Evolutionary conservation across 306 rosid genomes (phyloP).

Genomic region (Ziziphus jujuba): DNA sequence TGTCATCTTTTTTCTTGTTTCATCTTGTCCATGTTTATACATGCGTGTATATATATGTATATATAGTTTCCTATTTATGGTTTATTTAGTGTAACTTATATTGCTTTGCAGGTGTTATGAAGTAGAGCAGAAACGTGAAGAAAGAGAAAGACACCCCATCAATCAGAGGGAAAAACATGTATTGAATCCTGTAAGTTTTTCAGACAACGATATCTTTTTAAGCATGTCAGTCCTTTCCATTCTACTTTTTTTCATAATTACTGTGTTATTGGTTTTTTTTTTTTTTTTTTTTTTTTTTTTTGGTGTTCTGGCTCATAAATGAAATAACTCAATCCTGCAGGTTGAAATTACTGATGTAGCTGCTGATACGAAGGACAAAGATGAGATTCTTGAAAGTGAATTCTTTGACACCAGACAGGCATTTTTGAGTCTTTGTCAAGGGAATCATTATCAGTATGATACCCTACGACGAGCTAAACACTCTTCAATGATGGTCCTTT

Average conservation of each 20-base stretch:
- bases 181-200: constrained; percentile 57
- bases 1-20: background rate
- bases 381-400: constrained; percentile 97
- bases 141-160: constrained; percentile 83
- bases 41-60: no score
- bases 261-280: no score
- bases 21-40: no score
- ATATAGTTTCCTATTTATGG: background rate
- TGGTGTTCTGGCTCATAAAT: constrained; percentile 9
- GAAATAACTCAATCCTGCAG: constrained; percentile 38
- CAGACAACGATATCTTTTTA: background rate
- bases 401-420: constrained; percentile 99
- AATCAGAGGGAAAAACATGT: constrained; percentile 86
- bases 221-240: background rate
- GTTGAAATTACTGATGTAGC: constrained; percentile 72
- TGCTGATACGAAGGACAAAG: constrained; percentile 86
- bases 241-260: background rate
- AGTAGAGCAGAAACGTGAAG: constrained; percentile 82
- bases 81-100: background rate
- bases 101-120: constrained; percentile 69
- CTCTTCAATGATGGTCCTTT: constrained; percentile 98
- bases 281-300: no score
- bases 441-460: constrained; percentile 97
- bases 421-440: constrained; percentile 97
- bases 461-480: constrained; percentile 97